Conservation (phyloP, 345 rosid genomes). For the Eucalyptus curtisii region DNA sequence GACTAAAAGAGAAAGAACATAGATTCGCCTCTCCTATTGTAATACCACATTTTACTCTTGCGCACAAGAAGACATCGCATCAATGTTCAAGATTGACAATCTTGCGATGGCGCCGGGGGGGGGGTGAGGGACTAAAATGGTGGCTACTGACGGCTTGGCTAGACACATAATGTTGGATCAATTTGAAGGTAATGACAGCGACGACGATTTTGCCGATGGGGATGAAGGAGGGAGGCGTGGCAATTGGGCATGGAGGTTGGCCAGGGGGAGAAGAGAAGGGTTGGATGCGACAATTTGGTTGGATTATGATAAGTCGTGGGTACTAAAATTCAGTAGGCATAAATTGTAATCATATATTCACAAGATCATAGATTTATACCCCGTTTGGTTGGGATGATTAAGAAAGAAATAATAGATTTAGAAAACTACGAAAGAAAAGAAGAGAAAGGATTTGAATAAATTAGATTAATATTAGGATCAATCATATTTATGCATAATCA, state of each 20-base stretch:
- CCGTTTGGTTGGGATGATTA: not conserved
- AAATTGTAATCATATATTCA: not conserved
- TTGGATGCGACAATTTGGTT: too few species aligned
- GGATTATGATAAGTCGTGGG: not conserved
- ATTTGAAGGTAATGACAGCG: not conserved
- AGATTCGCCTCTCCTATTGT: not conserved
- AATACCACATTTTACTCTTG: not conserved
- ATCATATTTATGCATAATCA: not conserved
- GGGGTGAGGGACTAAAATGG: too few species aligned
- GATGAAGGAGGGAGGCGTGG: too few species aligned
- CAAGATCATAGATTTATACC: not conserved
- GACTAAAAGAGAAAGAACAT: not conserved
- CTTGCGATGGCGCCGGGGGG: too few species aligned
- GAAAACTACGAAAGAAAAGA: not conserved
- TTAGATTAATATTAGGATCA: not conserved
- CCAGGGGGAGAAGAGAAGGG: not conserved
- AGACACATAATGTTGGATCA: not conserved
- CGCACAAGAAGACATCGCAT: not conserved
- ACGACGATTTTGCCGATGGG: too few species aligned
- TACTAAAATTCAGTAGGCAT: not conserved
- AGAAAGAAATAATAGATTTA: too few species aligned
- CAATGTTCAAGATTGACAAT: not conserved
- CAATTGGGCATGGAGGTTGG: not conserved
- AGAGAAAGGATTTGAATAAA: not conserved
- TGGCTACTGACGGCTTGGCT: not conserved